Evolutionary conservation across 2,329 filamentous ascomycete species (phyloP).

Genomic region (Arthrobotrys entomopaga): DNA sequence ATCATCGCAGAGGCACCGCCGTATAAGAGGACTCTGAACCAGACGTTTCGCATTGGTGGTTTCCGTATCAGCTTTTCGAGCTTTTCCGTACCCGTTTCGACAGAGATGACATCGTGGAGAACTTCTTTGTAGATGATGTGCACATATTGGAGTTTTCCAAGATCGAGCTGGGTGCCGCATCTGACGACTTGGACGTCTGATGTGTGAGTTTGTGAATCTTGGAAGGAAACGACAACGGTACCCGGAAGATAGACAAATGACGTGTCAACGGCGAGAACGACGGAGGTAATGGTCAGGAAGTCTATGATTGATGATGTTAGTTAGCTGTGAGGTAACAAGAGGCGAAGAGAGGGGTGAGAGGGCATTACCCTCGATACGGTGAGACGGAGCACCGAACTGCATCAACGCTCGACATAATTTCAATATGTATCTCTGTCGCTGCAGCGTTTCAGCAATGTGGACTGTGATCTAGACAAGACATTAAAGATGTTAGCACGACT

Average conservation of each 20-base stretch:
- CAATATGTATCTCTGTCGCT: conserved; percentile 82
- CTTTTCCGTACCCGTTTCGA: conserved; percentile 75
- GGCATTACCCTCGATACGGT: conserved; percentile 49
- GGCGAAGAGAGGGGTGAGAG: conserved; percentile 73
- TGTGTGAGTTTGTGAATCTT: conserved; percentile 77
- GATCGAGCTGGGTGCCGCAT: conserved; percentile 75
- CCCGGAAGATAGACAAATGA: conserved; percentile 91
- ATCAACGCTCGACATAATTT: conserved; percentile 87
- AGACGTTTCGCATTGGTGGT: conserved; percentile 46
- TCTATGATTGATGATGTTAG: conserved; percentile 62
- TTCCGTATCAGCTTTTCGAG: conserved; percentile 65
- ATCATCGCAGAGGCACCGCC: conserved; percentile 80
- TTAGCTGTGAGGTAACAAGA: not conserved
- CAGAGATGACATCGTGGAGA: conserved; percentile 76
- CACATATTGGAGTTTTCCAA: conserved; percentile 77
- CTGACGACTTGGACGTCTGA: conserved; percentile 82
- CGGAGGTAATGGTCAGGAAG: conserved; percentile 87
- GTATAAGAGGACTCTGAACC: conserved; percentile 71
- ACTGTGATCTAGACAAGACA: conserved; percentile 66
- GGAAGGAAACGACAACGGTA: conserved; percentile 94
- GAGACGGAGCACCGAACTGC: conserved; percentile 74
- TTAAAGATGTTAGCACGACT: not conserved
- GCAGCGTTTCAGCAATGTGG: conserved; percentile 76
- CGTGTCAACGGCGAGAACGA: conserved; percentile 86
- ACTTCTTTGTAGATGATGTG: conserved; percentile 84